Base-by-base conservation (phyloP, 1,139 yeast genomes). In the Diutina scorzettiae region DNA sequence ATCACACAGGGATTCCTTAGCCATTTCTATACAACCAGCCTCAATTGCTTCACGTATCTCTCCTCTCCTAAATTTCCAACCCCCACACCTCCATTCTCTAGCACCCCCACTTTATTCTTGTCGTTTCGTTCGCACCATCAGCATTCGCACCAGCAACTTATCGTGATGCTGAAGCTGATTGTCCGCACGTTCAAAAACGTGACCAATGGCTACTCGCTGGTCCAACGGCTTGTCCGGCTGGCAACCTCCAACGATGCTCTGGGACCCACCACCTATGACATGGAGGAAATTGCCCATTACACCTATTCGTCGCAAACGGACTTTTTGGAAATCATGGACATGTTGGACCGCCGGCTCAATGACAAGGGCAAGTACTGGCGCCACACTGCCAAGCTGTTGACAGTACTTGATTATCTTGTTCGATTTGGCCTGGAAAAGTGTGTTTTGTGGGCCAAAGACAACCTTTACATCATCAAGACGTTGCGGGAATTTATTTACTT, bases 321-420 rank as follows among this genome's bases (percentile, higher is more conserved):
- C 51, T 79, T 89, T 51, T 72, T 86, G 55, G 96, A 89, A 54
- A 78, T 91, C 41, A 84, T 91, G 95, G 97, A 91, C 56, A 87
- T 93, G 86, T 63, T 91, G 43, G 98, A 89, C 62, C 79, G 89
- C 52, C 74, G 99, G 50, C 69, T 93, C 52, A 91, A 91, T 56
- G 98, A 91, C 57, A 89, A 89, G 66, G 98, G 98, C 46, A 91
- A 89, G 60, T 85, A 91, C 63, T 91, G 98, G 98, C 76, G 96
- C 51, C 99, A 91, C 60, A 91, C 91, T 39, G 91, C 94, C 49
- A 93, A 91, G 60, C 78, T 94, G 2, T 69, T 91, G 51, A 84
- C 95, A 1, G 82, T 91, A 12, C 70, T 91, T 53, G 97, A 91
- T 56, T 91, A 81, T 60, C 69, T 91, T 49, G 87, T 91, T 21